Conservation (phyloP, 306 rosid species). For the Citrullus colocynthis region DNA sequence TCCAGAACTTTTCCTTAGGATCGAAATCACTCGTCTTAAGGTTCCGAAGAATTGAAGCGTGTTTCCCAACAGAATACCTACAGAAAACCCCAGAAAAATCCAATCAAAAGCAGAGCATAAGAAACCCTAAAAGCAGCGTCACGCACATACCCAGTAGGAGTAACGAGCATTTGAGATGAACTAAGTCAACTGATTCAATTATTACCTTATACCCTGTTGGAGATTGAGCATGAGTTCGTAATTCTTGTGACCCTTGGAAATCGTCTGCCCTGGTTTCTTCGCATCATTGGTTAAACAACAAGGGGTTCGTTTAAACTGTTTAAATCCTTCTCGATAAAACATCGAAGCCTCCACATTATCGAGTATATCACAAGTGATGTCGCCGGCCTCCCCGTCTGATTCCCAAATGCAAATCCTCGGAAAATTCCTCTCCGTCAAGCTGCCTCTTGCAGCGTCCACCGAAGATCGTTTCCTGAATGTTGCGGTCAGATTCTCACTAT, state of each 20-base stretch:
- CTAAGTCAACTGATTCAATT: neutral
- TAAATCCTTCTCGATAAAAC: constrained; percentile 31
- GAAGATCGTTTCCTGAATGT: constrained; percentile 64
- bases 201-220: constrained; percentile 80
- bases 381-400: constrained; percentile 89
- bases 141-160: neutral
- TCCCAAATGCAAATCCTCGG: constrained; percentile 94
- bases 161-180: neutral
- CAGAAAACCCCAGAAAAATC: neutral
- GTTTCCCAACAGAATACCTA: constrained; percentile 83
- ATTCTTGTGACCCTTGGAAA: constrained; percentile 81
- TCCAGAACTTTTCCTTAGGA: constrained; percentile 92
- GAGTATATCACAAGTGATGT: constrained; percentile 81
- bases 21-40: constrained; percentile 65
- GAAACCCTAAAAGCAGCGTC: neutral
- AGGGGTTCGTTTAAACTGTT: constrained; percentile 41
- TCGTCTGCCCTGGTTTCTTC: constrained; percentile 70
- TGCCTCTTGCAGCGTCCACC: constrained; percentile 39
- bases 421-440: constrained; percentile 48
- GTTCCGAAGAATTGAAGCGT: constrained; percentile 46
- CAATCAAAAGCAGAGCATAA: neutral
- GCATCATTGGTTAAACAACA: constrained; percentile 39
- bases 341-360: constrained; percentile 86
- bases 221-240: constrained; percentile 92
- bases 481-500: constrained; percentile 27